Conservation (phyloP, 768 basidiomycete genomes). For the Termitomyces sp. region DNA sequence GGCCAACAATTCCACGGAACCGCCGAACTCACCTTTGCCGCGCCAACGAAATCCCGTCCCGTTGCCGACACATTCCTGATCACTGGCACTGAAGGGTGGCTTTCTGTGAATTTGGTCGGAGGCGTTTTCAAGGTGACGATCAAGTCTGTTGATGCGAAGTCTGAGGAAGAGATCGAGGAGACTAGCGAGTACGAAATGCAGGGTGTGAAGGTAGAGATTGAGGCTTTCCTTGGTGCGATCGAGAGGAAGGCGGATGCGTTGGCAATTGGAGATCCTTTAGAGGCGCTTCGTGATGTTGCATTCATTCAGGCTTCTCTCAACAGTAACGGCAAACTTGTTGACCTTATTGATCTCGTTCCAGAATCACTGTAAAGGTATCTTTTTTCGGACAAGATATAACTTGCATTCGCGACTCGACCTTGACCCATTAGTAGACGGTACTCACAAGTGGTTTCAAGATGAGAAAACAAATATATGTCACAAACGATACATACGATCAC, state of each 20-base stretch:
- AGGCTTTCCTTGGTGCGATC: slow-evolving; percentile 55
- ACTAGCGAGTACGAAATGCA: slow-evolving; percentile 41
- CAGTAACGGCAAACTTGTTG: slow-evolving; percentile 1
- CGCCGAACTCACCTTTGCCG: slow-evolving; percentile 59
- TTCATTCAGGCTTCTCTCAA: slow-evolving; percentile 62
- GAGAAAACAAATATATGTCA: slow-evolving; percentile 1
- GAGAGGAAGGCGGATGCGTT: slow-evolving; percentile 42
- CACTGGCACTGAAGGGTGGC: slow-evolving; percentile 60
- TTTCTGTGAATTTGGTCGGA: slow-evolving; percentile 37
- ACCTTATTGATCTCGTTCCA: neutral
- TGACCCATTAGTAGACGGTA: neutral
- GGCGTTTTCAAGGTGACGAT: slow-evolving; percentile 33
- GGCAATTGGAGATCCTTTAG: slow-evolving; percentile 52
- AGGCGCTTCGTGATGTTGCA: slow-evolving; percentile 69
- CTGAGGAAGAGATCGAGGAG: slow-evolving; percentile 43
- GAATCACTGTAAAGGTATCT: neutral
- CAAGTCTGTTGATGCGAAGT: slow-evolving; percentile 32
- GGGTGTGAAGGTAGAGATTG: slow-evolving; percentile 55
- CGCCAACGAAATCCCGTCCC: slow-evolving; percentile 40
- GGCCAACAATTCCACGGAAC: slow-evolving; percentile 51
- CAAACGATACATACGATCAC: slow-evolving; percentile 5
- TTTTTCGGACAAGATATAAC: neutral
- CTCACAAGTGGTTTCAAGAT: neutral
- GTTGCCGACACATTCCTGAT: slow-evolving; percentile 39
- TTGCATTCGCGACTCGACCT: neutral